Conservation (phyloP, 2,329 filamentous ascomycete species). For the Penicillium crustosum region DNA sequence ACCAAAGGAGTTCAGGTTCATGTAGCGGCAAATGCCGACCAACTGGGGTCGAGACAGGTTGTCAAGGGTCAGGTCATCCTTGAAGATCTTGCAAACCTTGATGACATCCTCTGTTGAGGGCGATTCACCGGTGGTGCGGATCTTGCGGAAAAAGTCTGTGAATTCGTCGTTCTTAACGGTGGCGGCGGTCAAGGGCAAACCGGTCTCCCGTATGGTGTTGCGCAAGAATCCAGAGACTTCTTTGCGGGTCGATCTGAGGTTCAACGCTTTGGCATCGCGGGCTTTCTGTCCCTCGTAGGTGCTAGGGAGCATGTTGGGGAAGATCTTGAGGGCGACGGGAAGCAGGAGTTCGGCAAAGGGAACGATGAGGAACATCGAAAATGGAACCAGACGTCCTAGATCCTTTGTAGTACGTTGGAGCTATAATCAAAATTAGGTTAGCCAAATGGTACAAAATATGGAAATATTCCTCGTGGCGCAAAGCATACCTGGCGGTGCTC, state of each 20-base stretch:
- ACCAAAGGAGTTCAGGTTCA: slow-evolving; percentile 95
- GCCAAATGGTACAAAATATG: slow-evolving; percentile 1
- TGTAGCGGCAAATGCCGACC: slow-evolving; percentile 96
- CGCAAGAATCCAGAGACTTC: slow-evolving; percentile 90
- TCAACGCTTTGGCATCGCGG: slow-evolving; percentile 82
- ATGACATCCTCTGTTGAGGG: slow-evolving; percentile 90
- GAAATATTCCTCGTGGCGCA: neutral
- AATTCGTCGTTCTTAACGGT: slow-evolving; percentile 93
- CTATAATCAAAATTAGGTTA: slow-evolving; percentile 36
- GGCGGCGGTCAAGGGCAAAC: slow-evolving; percentile 77
- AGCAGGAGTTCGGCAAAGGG: slow-evolving; percentile 93
- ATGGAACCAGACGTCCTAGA: slow-evolving; percentile 86
- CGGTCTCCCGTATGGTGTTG: slow-evolving; percentile 87
- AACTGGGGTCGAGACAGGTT: slow-evolving; percentile 94
- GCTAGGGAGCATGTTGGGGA: slow-evolving; percentile 95
- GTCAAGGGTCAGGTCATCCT: slow-evolving; percentile 94
- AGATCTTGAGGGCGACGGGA: slow-evolving; percentile 86
- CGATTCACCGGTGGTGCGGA: slow-evolving; percentile 84
- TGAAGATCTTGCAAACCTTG: slow-evolving; percentile 98
- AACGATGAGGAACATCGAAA: slow-evolving; percentile 95
- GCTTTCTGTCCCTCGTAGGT: slow-evolving; percentile 92
- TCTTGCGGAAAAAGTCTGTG: slow-evolving; percentile 93
- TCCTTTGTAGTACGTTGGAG: slow-evolving; percentile 91
- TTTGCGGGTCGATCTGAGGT: slow-evolving; percentile 80
- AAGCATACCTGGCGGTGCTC: slow-evolving; percentile 74